Percentiles rank a stretch among this genome's conserved stretches.
phyloP scores from a whole-genome alignment of 257 asterid species.

The Nicotiana benthamiana region DNA sequence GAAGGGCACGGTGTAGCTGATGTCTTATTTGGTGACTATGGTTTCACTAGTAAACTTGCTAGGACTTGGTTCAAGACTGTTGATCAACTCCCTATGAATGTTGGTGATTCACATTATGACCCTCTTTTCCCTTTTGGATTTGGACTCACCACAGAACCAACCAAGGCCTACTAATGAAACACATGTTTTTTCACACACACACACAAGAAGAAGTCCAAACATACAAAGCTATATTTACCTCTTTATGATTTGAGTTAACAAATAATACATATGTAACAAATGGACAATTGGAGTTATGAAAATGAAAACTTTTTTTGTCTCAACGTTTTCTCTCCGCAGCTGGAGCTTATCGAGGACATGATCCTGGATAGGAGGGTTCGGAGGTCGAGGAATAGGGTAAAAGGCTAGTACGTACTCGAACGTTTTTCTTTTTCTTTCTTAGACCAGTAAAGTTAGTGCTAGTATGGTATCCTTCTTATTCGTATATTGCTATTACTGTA shows the following conservation, averaged over 20 bases:
- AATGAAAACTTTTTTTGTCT: not conserved
- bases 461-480: no score
- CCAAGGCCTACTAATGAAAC: not conserved
- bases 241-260: not conserved
- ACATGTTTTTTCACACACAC: not conserved
- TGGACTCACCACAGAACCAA: slow-evolving; percentile 3
- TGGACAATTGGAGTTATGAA: not conserved
- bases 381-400: no score
- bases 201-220: not conserved
- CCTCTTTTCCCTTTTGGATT: slow-evolving; percentile 12
- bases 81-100: slow-evolving; percentile 18
- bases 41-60: slow-evolving; percentile 8
- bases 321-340: not conserved
- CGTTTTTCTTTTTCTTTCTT: no score
- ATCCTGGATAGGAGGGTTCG: no score
- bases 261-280: not conserved
- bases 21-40: slow-evolving; percentile 12
- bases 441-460: no score
- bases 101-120: slow-evolving; percentile 16
- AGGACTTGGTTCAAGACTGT: slow-evolving; percentile 16
- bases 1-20: slow-evolving; percentile 14
- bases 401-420: no score
- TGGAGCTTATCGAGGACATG: no score
- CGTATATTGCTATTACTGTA: no score
- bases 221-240: not conserved